These are phyloP conservation scores for Podaxis sp. DNA, from an alignment of 768 basidiomycete species.

Conservation along the genomic window DNA sequence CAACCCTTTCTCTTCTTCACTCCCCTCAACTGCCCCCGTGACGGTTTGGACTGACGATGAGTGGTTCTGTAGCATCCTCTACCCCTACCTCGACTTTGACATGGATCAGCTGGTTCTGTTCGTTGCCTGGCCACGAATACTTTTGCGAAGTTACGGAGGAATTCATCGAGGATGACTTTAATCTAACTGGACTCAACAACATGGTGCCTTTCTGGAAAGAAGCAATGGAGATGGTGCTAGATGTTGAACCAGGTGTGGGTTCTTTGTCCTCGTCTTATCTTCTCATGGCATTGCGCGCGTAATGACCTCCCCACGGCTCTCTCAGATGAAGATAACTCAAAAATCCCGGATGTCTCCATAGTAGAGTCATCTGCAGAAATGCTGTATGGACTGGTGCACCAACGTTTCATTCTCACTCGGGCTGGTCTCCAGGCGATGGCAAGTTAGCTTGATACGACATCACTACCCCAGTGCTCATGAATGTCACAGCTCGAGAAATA, in stretches of 20 bases:
- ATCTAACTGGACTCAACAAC: constrained; percentile 90
- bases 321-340: constrained; percentile 84
- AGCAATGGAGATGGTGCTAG: constrained; percentile 99
- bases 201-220: constrained; percentile 99
- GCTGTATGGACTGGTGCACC: constrained; percentile 95
- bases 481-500: constrained; percentile 85
- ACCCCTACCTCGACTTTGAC: constrained; percentile 89
- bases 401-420: constrained; percentile 94
- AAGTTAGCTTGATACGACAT: constrained; percentile 19
- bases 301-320: constrained; percentile 21
- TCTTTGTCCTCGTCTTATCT: constrained; percentile 16
- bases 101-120: constrained; percentile 97
- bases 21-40: constrained; percentile 11
- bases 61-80: constrained; percentile 63
- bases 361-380: constrained; percentile 97
- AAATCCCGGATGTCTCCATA: constrained; percentile 98
- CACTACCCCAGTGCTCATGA: constrained; percentile 11
- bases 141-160: constrained; percentile 98
- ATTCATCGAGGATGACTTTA: constrained; percentile 99
- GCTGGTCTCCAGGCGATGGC: constrained; percentile 96
- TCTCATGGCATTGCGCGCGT: constrained; percentile 4
- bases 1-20: constrained; percentile 11
- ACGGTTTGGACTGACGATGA: constrained; percentile 18
- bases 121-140: constrained; percentile 93
- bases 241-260: constrained; percentile 92